Evolutionary conservation across 2,329 filamentous ascomycete genomes (phyloP), one percentile per base, ranked within the genome.

Genomic region (Fusarium tuaranense): DNA sequence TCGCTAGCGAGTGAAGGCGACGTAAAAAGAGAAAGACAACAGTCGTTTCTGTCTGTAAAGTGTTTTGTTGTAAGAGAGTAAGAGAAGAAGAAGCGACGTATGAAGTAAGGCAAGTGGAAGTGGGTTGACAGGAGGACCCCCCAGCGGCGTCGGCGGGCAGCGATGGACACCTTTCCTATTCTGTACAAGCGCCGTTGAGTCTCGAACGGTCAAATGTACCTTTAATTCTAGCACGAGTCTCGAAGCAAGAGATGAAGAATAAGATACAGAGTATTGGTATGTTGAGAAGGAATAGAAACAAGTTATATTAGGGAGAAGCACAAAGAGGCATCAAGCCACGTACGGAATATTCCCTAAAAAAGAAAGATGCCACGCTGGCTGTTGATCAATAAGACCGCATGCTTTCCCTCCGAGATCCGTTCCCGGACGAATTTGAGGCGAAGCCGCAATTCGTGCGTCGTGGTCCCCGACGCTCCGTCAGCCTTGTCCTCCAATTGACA

Each of bases 291-390:
- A 30, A n/a, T 16, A 16, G 2, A 1, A 6, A 18, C 32, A 63
- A 32, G 38, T 16, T 39, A 27, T 20, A 30, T 30, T 30, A 39
- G 46, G 13, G 7, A 2, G 46, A 61, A 38, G 16, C 66, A 71
- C 61, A 71, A 67, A 72, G 48, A 62, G 27, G 20, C 22, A n/a
- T 53, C 36, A 62, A 73, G 72, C 57, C 18, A 65, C 51, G 9
- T 62, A 67, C 25, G 12, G 30, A 34, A 25, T 48, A 57, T 13
- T 14, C 18, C 18, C 3, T 30, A 30, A 13, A 44, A 14, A 41
- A 44, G 12, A 41, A 79, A 79, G 75, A 79, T 75, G 77, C 70
- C 77, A 79, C 77, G 78, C 76, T 79, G 76, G 69, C 77, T 71
- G 20, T 67, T 72, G 69, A 62, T 71, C 27, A 22, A 36, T 36